These are phyloP conservation scores for Hemisphaericaspora xylofermentans DNA, from an alignment of 1,139 yeast species.

Conservation along the genomic window DNA sequence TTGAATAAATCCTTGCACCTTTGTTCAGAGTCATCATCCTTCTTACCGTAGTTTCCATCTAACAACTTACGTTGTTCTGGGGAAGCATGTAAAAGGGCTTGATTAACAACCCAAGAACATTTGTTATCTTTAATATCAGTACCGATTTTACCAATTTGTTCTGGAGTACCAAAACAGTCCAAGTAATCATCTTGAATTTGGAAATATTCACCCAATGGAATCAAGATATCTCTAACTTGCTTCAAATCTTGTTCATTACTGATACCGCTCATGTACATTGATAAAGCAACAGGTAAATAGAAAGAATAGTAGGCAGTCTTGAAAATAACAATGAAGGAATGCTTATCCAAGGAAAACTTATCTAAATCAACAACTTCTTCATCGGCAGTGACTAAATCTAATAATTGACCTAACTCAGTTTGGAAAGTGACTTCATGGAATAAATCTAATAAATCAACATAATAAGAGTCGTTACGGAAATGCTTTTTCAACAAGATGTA, in stretches of 20 bases:
- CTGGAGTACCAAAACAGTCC: conserved; percentile 97
- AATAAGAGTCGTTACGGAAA: conserved; percentile 78
- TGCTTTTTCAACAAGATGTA: conserved; percentile 86
- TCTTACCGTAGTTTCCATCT: conserved; percentile 88
- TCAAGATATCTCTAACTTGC: conserved; percentile 84
- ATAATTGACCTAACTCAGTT: conserved; percentile 94
- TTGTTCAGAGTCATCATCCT: conserved; percentile 68
- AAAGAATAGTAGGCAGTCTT: conserved; percentile 98
- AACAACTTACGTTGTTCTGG: conserved; percentile 80
- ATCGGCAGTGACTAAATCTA: conserved; percentile 96
- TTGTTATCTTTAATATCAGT: conserved; percentile 98
- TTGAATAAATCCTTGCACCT: conserved; percentile 72
- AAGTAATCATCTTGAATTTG: conserved; percentile 97
- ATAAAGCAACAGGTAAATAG: conserved; percentile 95
- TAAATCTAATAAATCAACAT: conserved; percentile 86
- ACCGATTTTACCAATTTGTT: conserved; percentile 96
- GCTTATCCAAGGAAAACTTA: conserved; percentile 85
- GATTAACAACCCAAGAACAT: conserved; percentile 96
- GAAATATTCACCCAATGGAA: conserved; percentile 97
- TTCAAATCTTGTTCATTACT: conserved; percentile 68
- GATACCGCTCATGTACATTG: conserved; percentile 90
- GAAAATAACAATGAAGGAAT: conserved; percentile 91
- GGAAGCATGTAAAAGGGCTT: conserved; percentile 77
- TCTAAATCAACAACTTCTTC: conserved; percentile 87
- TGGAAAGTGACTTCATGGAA: conserved; percentile 95